Evolutionary conservation across 1,284 basidiomycete species (phyloP), one percentile per base, ranked within the genome.

Genomic region (Trametes sp.): DNA sequence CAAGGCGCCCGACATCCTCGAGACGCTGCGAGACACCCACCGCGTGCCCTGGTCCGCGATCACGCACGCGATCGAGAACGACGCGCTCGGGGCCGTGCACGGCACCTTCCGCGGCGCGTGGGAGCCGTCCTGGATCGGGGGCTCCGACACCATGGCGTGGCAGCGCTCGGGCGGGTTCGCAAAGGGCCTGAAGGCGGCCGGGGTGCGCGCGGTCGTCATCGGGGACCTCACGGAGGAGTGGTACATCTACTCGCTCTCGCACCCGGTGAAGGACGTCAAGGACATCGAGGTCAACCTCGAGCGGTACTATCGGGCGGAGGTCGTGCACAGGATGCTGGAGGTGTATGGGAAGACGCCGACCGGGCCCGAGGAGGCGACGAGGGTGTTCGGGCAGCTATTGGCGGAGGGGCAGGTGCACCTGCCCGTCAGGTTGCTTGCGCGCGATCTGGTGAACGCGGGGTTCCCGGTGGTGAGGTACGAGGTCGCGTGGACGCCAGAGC

Each of bases 171-270:
- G 89, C 4, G 78, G 74, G 2, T 80, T 93, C 59, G 87, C 87
- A 0, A 73, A 74, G 8, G 82, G 78, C 4, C 80, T 93, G 9
- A 75, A 71, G 31, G 81, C 78, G 19, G 86, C 84, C 24, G 90
- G 91, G 2, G 80, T 93, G 31, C 78, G 77, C 42, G 84, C 81
- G 69, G 78, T 93, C 59, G 76, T 88, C 45, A 74, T 89, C 23
- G 91, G 92, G 8, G 89, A 92, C 63, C 79, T 92, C 52, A 79
- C 79, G 19, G 91, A 93, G 67, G 91, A 92, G 74, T 92, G 90
- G 88, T 89, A 85, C 72, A 82, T 92, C 60, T 93, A 93, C 69
- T 82, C 87, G 10, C 84, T 89, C 66, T 85, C 88, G 2, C 85
- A 92, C 71, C 84, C 85, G 0, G 81, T 90, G 56, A 51, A 72